Percentiles rank a stretch among this genome's conserved stretches.
These are phyloP conservation scores for Tulasnella sp. DNA, from an alignment of 768 basidiomycete species.

Conservation along the genomic window DNA sequence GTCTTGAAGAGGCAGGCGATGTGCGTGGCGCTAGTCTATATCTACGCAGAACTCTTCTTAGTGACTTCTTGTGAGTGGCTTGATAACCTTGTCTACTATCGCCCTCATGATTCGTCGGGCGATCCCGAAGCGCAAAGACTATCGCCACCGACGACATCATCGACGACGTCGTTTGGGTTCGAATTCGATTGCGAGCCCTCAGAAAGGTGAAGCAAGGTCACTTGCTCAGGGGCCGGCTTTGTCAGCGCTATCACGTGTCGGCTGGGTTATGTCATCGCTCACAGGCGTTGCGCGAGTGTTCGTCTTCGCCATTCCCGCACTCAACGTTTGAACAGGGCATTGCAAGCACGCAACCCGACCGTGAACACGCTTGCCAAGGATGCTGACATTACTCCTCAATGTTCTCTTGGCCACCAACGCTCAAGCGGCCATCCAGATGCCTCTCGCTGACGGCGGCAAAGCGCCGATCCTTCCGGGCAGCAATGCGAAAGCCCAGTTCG, in stretches of 20 bases:
- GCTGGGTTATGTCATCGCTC: background rate
- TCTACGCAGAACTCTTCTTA: background rate
- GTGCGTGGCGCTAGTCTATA: background rate
- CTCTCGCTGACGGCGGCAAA: background rate
- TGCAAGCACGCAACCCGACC: background rate
- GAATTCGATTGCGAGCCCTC: background rate
- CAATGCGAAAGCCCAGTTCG: slow-evolving; percentile 28
- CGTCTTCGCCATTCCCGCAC: background rate
- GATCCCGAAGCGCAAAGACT: background rate
- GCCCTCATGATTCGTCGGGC: background rate
- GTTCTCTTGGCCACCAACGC: background rate
- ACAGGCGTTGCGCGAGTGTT: background rate
- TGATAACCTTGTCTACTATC: background rate
- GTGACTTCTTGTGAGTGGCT: background rate
- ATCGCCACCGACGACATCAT: background rate
- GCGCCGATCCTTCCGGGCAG: too few relatives aligned
- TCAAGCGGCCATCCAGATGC: background rate
- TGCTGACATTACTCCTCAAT: background rate
- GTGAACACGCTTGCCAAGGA: background rate
- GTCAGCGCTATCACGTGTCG: background rate
- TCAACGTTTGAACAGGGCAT: background rate
- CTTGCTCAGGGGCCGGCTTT: background rate
- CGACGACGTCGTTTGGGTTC: background rate
- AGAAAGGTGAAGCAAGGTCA: background rate
- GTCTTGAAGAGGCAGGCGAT: background rate